A percentile compares a stretch with the other conserved stretches of the same genome.
These are phyloP conservation scores for Gaultheria prostrata DNA, from an alignment of 148 eudicot species.

Conservation along the genomic window DNA sequence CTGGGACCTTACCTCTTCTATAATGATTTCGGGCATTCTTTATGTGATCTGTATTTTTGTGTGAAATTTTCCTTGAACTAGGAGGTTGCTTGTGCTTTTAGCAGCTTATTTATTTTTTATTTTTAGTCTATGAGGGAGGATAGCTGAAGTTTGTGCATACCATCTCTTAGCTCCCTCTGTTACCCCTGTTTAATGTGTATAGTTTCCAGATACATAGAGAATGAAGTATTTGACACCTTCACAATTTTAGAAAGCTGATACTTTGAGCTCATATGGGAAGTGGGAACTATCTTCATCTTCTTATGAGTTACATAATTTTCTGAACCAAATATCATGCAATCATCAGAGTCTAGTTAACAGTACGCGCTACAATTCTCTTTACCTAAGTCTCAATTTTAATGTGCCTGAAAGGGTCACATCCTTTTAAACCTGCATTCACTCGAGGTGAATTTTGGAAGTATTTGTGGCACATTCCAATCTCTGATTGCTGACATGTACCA, in stretches of 20 bases:
- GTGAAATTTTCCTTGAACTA: not conserved
- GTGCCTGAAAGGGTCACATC: not conserved
- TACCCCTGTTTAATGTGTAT: not conserved
- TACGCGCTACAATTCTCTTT: not conserved
- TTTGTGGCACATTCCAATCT: not conserved
- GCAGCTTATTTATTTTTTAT: not conserved
- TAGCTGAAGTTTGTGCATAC: not conserved
- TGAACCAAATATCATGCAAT: not conserved
- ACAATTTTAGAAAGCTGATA: not conserved
- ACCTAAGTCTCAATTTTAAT: not conserved
- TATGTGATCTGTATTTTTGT: not conserved
- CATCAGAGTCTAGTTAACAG: not conserved
- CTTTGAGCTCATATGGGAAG: no score
- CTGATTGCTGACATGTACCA: not conserved
- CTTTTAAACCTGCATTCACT: not conserved
- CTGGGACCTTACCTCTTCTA: not conserved
- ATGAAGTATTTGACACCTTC: not conserved
- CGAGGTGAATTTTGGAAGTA: not conserved
- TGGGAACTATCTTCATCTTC: not conserved
- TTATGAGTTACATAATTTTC: not conserved
- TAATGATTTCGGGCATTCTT: not conserved
- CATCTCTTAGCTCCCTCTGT: not conserved
- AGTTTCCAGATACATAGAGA: not conserved
- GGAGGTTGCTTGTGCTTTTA: not conserved
- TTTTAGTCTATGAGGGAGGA: not conserved